Evolutionary conservation across 1,284 basidiomycete species (phyloP).

Genomic region (Butyriboletus appendiculatus): DNA sequence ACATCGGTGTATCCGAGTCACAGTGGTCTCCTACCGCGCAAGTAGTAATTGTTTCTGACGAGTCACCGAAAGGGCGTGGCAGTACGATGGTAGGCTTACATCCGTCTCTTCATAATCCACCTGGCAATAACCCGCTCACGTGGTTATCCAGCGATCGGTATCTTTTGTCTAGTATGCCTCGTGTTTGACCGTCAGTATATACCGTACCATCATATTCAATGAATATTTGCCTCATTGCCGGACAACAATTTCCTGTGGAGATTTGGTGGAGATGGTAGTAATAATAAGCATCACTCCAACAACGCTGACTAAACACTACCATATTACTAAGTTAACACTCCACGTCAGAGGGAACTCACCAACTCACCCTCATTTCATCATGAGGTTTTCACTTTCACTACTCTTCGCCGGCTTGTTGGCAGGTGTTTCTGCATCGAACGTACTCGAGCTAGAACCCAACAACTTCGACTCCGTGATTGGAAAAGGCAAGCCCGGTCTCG

Average conservation of each 20-base stretch:
- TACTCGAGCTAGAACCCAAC: conserved; percentile 71
- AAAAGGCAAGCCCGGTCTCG: conserved; percentile 77
- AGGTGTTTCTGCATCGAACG: conserved; percentile 73
- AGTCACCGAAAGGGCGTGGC: background rate
- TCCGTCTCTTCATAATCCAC: background rate
- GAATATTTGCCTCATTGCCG: background rate
- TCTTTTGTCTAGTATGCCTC: background rate
- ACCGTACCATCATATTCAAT: background rate
- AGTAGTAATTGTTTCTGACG: no score
- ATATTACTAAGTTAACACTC: conserved; percentile 11
- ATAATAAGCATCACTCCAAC: background rate
- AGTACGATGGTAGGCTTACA: no score
- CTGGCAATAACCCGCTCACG: background rate
- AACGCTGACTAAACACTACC: conserved; percentile 29
- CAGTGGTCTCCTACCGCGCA: no score
- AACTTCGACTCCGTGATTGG: conserved; percentile 82
- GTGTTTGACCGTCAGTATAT: background rate
- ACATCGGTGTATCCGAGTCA: no score
- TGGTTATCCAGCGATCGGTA: background rate
- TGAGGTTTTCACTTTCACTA: conserved; percentile 63
- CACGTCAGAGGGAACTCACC: conserved; percentile 25
- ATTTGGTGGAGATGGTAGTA: background rate
- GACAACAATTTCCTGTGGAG: background rate
- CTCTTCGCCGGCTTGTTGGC: conserved; percentile 58
- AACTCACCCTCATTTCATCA: conserved; percentile 39